A percentile compares a stretch with the other conserved stretches of the same genome.
Evolutionary conservation across 2,329 filamentous ascomycete genomes (phyloP).

Genomic region (Monosporascus ibericus): DNA sequence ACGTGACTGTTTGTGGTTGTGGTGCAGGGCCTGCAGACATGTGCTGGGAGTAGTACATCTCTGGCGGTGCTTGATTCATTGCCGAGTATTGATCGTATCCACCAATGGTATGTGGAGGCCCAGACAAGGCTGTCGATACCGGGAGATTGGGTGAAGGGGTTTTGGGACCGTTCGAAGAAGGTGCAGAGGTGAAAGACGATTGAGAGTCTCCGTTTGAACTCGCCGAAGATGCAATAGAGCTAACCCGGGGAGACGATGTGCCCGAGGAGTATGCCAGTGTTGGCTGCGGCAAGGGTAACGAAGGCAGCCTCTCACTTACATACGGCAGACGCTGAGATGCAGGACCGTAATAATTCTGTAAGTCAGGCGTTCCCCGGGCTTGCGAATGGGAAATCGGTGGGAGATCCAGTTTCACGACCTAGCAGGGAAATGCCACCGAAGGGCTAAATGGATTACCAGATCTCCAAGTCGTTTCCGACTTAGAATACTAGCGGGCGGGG

Average conservation of each 20-base stretch:
- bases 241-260: constrained; percentile 68
- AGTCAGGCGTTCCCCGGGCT: constrained; percentile 70
- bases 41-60: constrained; percentile 80
- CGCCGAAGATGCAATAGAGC: constrained; percentile 61
- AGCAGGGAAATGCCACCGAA: constrained; percentile 26
- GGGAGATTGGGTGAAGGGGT: constrained; percentile 69
- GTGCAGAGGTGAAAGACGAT: constrained; percentile 48
- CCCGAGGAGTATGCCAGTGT: constrained; percentile 66
- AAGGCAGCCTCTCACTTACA: constrained; percentile 66
- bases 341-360: constrained; percentile 60
- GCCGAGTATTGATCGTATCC: constrained; percentile 40
- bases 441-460: constrained; percentile 4
- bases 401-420: constrained; percentile 91
- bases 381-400: constrained; percentile 80
- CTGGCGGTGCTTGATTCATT: constrained; percentile 79
- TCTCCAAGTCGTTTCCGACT: constrained; percentile 3
- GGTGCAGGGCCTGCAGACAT: constrained; percentile 73
- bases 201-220: constrained; percentile 47
- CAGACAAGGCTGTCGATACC: constrained; percentile 38
- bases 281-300: constrained; percentile 63
- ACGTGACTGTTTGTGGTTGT: constrained; percentile 70
- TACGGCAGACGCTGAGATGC: constrained; percentile 61
- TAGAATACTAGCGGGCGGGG: constrained; percentile 5
- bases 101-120: constrained; percentile 31
- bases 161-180: constrained; percentile 60